phyloP scores from a whole-genome alignment of 306 rosid species.

The Cicer yamashitae region DNA sequence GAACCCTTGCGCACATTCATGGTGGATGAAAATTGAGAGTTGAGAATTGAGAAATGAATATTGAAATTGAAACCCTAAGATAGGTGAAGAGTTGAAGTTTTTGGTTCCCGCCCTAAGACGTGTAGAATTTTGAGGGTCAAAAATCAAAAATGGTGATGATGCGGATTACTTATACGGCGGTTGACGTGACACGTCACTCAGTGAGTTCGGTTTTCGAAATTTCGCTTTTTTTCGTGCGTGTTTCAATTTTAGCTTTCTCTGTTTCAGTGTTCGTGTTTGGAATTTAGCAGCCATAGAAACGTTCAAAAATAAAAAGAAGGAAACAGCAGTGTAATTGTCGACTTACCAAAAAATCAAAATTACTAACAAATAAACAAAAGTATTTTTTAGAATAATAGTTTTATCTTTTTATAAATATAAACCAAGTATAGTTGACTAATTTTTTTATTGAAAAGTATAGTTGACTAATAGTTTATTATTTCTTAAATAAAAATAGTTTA shows the following conservation, averaged over 20 bases:
- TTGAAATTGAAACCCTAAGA: slow-evolving; percentile 61
- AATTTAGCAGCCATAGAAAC: not conserved
- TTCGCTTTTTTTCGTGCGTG: not conserved
- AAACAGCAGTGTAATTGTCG: not conserved
- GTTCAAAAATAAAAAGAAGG: not conserved
- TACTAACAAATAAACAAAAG: too few relatives aligned
- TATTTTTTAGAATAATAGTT: too few relatives aligned
- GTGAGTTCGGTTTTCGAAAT: not conserved
- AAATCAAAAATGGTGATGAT: slow-evolving; percentile 53
- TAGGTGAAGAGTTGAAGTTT: slow-evolving; percentile 39
- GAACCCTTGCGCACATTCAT: slow-evolving; percentile 83
- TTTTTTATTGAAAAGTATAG: too few relatives aligned
- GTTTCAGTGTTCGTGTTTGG: not conserved
- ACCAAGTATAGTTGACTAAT: too few relatives aligned
- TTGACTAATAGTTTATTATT: too few relatives aligned
- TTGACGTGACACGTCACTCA: slow-evolving; percentile 56
- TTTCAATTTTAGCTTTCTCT: slow-evolving; percentile 6
- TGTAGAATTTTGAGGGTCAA: slow-evolving; percentile 40
- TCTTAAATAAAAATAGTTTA: too few relatives aligned
- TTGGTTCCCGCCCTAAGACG: slow-evolving; percentile 86
- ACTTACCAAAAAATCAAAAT: not conserved
- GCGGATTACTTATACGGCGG: slow-evolving; percentile 47
- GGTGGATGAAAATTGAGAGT: slow-evolving; percentile 29
- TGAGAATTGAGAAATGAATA: not conserved
- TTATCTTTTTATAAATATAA: too few relatives aligned